Conservation (phyloP, 129 eudicot genomes). For the Erigeron canadensis region DNA sequence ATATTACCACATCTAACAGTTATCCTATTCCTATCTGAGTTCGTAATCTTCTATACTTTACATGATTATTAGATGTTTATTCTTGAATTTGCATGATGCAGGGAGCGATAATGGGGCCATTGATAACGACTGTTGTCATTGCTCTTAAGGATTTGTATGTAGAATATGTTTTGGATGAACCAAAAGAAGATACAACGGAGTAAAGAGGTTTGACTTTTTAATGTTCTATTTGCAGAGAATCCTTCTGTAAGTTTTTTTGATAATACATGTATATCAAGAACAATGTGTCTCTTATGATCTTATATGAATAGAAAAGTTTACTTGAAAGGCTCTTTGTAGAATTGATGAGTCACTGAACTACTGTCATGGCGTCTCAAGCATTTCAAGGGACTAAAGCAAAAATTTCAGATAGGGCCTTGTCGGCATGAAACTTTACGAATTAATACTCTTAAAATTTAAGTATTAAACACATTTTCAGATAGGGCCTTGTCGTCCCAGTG, state of each 20-base stretch:
- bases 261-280: not conserved
- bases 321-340: constrained; percentile 16
- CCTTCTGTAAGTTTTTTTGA: constrained; percentile 12
- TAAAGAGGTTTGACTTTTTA: constrained; percentile 8
- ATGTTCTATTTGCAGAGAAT: constrained; percentile 3
- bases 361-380: no score
- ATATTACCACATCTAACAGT: not conserved
- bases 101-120: constrained; percentile 99
- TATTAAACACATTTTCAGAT: no score
- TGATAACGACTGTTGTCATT: constrained; percentile 89
- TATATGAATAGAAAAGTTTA: not conserved
- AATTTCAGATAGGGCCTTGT: no score
- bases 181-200: constrained; percentile 52
- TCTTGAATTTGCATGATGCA: constrained; percentile 35
- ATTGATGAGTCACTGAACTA: constrained; percentile 9
- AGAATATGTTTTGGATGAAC: constrained; percentile 76
- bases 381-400: no score
- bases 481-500: no score
- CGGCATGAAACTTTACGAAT: no score
- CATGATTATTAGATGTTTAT: constrained; percentile 6
- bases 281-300: constrained; percentile 8
- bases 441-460: no score
- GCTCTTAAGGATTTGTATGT: constrained; percentile 86
- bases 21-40: not conserved
- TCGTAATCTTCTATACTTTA: not conserved